phyloP scores from a whole-genome alignment of 2,329 filamentous ascomycete genomes.

The Penicillium aurantiogriseum region DNA sequence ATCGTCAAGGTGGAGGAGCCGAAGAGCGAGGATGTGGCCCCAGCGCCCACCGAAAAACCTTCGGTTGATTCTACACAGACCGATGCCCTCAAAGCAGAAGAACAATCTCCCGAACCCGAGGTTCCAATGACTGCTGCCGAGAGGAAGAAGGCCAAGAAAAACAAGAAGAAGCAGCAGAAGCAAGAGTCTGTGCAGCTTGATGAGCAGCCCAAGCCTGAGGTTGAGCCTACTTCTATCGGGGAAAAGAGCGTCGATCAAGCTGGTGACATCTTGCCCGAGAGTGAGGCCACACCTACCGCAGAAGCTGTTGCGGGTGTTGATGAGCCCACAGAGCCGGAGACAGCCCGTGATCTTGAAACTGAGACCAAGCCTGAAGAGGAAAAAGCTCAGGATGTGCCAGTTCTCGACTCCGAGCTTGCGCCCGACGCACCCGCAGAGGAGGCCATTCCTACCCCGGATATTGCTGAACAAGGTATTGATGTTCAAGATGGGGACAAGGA shows the following conservation, averaged over 20 bases:
- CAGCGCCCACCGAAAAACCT: neutral
- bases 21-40: neutral
- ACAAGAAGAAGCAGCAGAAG: slow-evolving; percentile 29
- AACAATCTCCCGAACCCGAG: slow-evolving; percentile 6
- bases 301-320: neutral
- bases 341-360: neutral
- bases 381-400: neutral
- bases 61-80: neutral
- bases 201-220: slow-evolving; percentile 3
- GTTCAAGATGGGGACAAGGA: neutral
- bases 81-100: neutral
- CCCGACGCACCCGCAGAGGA: neutral
- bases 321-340: neutral
- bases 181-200: slow-evolving; percentile 16
- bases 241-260: slow-evolving; percentile 1
- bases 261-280: neutral
- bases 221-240: slow-evolving; percentile 1
- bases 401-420: neutral
- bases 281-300: neutral
- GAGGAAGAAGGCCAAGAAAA: slow-evolving; percentile 46
- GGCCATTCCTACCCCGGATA: neutral
- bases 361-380: neutral
- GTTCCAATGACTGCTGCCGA: slow-evolving; percentile 21
- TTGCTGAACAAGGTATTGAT: slow-evolving; percentile 1
- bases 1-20: neutral